Conservation (phyloP, 352 stramenopile genomes). For the Peronospora farinosa region DNA sequence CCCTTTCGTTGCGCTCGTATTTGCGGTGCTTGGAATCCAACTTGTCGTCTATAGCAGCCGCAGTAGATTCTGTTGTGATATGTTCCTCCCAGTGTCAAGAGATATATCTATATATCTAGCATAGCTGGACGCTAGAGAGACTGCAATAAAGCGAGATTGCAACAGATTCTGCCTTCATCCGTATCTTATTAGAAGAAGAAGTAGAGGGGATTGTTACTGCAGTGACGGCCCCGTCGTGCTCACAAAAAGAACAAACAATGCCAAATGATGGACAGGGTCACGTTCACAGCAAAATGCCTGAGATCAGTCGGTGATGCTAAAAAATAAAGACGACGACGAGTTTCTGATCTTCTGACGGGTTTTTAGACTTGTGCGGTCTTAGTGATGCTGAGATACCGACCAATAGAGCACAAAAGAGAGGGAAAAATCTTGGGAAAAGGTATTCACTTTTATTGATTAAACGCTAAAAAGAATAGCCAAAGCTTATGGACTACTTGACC, state of each 20-base stretch:
- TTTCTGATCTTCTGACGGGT: constrained; percentile 2
- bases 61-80: constrained; percentile 26
- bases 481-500: no score
- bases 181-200: constrained; percentile 9
- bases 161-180: constrained; percentile 23
- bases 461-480: no score
- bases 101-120: no score
- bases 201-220: not conserved
- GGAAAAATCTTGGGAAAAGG: constrained; percentile 12
- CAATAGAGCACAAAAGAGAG: constrained; percentile 15
- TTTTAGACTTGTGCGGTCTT: constrained; percentile 7
- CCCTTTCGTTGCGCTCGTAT: constrained; percentile 73
- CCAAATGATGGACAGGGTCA: not conserved
- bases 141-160: no score
- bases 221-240: not conserved
- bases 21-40: constrained; percentile 53
- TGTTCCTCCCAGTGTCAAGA: no score
- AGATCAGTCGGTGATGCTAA: not conserved
- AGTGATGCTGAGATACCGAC: constrained; percentile 9
- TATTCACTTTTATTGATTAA: no score
- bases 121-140: no score
- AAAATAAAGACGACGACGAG: not conserved
- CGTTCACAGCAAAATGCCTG: constrained; percentile 9
- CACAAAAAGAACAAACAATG: constrained; percentile 14
- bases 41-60: constrained; percentile 10